Percentiles rank a stretch among this genome's conserved stretches.
Evolutionary conservation across 805 yeast species (phyloP).

Genomic region (Candida nitratophila): DNA sequence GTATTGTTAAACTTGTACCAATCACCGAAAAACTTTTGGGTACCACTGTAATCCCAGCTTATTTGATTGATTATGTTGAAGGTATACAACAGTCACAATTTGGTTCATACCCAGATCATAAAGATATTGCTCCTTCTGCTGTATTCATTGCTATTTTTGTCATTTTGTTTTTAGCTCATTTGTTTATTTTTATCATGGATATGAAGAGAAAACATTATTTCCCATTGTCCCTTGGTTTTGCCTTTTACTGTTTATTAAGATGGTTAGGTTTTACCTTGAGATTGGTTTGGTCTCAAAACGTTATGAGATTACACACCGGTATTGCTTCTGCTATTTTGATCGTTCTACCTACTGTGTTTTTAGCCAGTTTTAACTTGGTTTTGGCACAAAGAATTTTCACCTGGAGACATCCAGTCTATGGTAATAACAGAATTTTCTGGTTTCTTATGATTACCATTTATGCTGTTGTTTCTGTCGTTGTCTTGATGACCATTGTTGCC

Average conservation of each 20-base stretch:
- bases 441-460: conserved; percentile 42
- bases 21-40: conserved; percentile 20
- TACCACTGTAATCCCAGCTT: conserved; percentile 29
- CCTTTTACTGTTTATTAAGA: conserved; percentile 45
- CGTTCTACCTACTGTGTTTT: conserved; percentile 49
- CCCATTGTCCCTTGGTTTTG: conserved; percentile 45
- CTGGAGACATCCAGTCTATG: conserved; percentile 72
- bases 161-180: conserved; percentile 40
- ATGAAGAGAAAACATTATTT: conserved; percentile 52
- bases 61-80: conserved; percentile 29
- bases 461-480: conserved; percentile 45
- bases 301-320: conserved; percentile 40
- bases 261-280: conserved; percentile 54
- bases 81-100: conserved; percentile 42
- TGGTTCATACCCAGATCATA: conserved; percentile 52
- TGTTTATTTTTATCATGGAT: conserved; percentile 40
- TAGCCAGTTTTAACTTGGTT: conserved; percentile 54
- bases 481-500: conserved; percentile 64
- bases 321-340: conserved; percentile 50
- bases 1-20: conserved; percentile 30
- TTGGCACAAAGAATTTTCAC: conserved; percentile 69
- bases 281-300: conserved; percentile 50
- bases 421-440: conserved; percentile 47
- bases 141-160: conserved; percentile 48
- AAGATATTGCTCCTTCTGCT: conserved; percentile 55